Percentiles rank a stretch among this genome's conserved stretches.
Conservation (phyloP, 2,329 filamentous ascomycete species). For the Sclerotinia nivalis region DNA sequence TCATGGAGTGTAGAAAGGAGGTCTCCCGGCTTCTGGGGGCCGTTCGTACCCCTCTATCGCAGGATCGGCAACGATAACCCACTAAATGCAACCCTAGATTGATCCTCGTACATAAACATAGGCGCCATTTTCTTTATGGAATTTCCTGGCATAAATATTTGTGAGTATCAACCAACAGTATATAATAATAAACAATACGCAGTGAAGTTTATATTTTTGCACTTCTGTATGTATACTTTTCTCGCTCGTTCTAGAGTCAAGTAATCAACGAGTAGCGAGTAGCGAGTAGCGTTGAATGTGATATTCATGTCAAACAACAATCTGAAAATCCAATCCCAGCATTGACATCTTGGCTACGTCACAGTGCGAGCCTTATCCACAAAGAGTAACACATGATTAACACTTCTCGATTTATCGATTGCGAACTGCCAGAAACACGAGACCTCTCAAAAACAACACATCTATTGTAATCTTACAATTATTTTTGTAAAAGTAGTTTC, state of each 20-base stretch:
- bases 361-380: slow-evolving; percentile 9
- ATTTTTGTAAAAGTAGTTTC: background rate
- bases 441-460: slow-evolving; percentile 4
- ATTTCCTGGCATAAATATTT: background rate
- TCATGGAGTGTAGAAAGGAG: background rate
- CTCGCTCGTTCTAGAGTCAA: background rate
- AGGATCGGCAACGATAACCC: slow-evolving; percentile 1
- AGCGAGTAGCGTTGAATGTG: background rate
- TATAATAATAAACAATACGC: background rate
- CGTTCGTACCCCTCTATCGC: background rate
- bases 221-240: background rate
- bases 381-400: slow-evolving; percentile 12
- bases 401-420: slow-evolving; percentile 9
- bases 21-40: background rate
- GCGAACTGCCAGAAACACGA: slow-evolving; percentile 9
- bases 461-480: background rate
- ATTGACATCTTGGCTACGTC: slow-evolving; percentile 6
- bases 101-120: slow-evolving; percentile 1
- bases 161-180: background rate
- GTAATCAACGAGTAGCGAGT: background rate
- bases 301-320: background rate
- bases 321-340: background rate
- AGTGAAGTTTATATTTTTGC: background rate
- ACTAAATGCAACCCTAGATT: slow-evolving; percentile 3
- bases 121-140: background rate